Base-by-base conservation (phyloP, 2,329 filamentous ascomycete species). In the Fusarium sp. region DNA sequence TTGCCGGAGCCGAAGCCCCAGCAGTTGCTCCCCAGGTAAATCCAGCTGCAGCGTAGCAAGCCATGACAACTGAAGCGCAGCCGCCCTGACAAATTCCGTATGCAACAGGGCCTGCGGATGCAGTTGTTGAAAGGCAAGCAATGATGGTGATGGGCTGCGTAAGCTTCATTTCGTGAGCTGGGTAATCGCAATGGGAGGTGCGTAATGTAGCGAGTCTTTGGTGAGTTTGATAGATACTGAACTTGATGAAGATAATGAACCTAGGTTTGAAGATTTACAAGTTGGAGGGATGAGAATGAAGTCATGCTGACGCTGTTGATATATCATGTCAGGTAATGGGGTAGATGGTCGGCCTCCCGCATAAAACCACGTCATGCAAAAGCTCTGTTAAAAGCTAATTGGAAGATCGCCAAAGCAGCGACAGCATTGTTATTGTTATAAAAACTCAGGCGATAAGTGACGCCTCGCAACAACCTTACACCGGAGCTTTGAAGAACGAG, bases 21-120 rank as follows among this genome's bases (percentile, higher is more conserved):
- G 18, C 3, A 3, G 57, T 59, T 13, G 57, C 57, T 29, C 57
- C 52, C 57, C 42, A 59, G 2, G 53, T 58, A 9, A 14, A 40
- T 1, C 52, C 57, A 8, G 36, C 57, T 18, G 52, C 53, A 11
- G 17, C 31, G 3, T 59, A 59, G 20, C 42, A 59, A 31, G 42
- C 53, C 42, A 58, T 58, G 4, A 23, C 42, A 11, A 59, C 25
- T 6, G 29, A 8, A 4, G 52, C 31, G 11, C 37, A 59, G 8
- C 57, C 57, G 5, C 21, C 29, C 18, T 59, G 53, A 7, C 42
- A 59, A 11, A 48, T 17, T 6, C 42, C 42, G 14, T 58, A 58
- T 0, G 52, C 36, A 20, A 58, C 17, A 6, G 57, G 43, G 0
- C 57, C 57, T 2, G 54, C 37, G 2, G 20, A 21, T 2, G 13